Base-by-base conservation (phyloP, 169 alveolate species). In the Plasmodium knowlesi region DNA sequence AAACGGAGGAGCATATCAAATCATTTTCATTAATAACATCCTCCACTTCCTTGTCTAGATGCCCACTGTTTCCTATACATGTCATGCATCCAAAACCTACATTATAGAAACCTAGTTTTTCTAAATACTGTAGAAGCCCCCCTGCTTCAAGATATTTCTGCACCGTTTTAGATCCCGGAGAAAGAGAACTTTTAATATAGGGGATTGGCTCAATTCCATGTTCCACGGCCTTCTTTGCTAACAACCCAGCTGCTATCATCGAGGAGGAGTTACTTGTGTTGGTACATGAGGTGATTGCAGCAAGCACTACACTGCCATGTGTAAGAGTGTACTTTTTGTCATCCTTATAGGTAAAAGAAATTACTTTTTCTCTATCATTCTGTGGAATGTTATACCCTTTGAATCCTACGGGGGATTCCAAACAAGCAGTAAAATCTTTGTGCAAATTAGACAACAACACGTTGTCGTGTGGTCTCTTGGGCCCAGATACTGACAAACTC, bases 81-180 rank as follows among this genome's bases (percentile, higher is more conserved):
- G 99, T 98, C 99, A 98, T 98, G 97, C 99, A 99, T 0, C 99
- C 99, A 97, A 97, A 99, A n/a, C 99, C 99, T 30, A 99, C 98
- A 30, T 95, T 96, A 85, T 98, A 97, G 95, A 99, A 99, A 19
- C 99, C 99, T 16, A 98, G 97, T 93, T 96, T 39, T 94, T 98
- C 99, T 80, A 98, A 95, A 82, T 96, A 97, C 14, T 96, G 96
- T 41, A 96, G 90, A 34, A 98, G 97, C n/a, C 99, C 99, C 72
- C 97, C 96, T 71, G 97, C 94, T 92, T 96, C 96, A 5, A 96
- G 70, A 83, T 96, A 96, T 8, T 94, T 81, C 22, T 98, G 96
- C 16, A 92, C 97, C 3, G 95, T 92, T 90, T 97, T 96, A 0
- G 98, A 97, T 2, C 99, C 99, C 14, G 99, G 99, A 8, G 99